A percentile compares a stretch with the other conserved stretches of the same genome.
These are phyloP conservation scores for Whalleya microplaca DNA, from an alignment of 2,329 filamentous ascomycete genomes.

Conservation along the genomic window DNA sequence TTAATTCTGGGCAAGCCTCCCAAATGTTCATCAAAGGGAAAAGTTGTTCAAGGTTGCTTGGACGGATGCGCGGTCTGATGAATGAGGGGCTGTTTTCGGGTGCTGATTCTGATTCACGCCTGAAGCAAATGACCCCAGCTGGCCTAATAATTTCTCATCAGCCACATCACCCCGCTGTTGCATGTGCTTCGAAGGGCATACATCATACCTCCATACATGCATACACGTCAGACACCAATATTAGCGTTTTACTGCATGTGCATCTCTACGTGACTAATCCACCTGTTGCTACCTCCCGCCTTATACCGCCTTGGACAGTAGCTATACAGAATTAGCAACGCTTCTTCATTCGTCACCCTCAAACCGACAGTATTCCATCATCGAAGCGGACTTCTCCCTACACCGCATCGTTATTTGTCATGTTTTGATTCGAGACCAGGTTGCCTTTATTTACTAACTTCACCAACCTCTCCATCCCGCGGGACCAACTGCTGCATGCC, in stretches of 20 bases:
- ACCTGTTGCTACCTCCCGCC: no score
- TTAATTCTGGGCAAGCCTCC: slow-evolving; percentile 15
- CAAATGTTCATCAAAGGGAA: slow-evolving; percentile 23
- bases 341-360: background rate
- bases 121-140: slow-evolving; percentile 8
- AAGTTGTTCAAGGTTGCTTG: slow-evolving; percentile 8
- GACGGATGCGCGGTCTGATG: slow-evolving; percentile 20
- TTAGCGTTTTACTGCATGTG: background rate
- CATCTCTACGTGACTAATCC: no score
- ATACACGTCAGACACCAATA: background rate
- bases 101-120: background rate
- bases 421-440: background rate
- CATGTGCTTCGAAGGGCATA: background rate
- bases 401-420: background rate
- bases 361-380: no score
- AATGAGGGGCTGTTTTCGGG: slow-evolving; percentile 35
- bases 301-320: no score
- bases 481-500: background rate
- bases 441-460: background rate
- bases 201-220: slow-evolving; percentile 1
- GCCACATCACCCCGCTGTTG: slow-evolving; percentile 8
- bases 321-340: no score
- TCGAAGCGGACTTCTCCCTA: background rate
- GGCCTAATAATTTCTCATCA: slow-evolving; percentile 15
- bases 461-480: background rate